Evolutionary conservation across 169 alveolate genomes (phyloP).

Genomic region (Besnoitia besnoiti): DNA sequence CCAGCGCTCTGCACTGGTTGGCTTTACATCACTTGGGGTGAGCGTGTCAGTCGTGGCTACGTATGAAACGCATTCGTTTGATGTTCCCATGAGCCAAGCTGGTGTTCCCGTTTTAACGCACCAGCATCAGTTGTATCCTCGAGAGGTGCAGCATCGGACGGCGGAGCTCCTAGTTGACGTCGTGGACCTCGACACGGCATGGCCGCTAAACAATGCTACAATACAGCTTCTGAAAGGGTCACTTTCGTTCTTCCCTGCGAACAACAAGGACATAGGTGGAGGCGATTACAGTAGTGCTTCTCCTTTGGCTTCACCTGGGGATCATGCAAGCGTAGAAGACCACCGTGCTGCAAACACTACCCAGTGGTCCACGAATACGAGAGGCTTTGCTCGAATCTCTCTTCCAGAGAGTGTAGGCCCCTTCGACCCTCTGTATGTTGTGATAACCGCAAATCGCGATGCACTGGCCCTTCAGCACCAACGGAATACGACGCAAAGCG

Average conservation of each 20-base stretch:
- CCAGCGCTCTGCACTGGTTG: background rate
- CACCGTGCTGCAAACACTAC: background rate
- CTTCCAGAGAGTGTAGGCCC: background rate
- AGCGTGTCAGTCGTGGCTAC: background rate
- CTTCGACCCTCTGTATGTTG: background rate
- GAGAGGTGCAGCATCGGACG: background rate
- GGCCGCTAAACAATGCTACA: background rate
- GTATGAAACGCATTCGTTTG: background rate
- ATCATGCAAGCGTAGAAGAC: background rate
- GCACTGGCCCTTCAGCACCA: too few species aligned
- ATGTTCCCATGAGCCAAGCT: too few species aligned
- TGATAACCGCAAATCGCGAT: background rate
- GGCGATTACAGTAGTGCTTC: background rate
- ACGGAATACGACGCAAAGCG: too few species aligned
- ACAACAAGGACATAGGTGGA: background rate
- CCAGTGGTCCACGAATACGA: background rate
- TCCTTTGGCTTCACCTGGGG: background rate
- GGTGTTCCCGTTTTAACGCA: too few species aligned
- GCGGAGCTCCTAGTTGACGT: background rate
- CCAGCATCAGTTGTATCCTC: too few species aligned
- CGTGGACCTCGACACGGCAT: background rate
- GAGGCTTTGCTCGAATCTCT: background rate
- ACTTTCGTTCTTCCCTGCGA: background rate
- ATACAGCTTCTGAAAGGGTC: background rate
- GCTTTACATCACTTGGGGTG: background rate